These are phyloP conservation scores for Trypanosoma conorhini DNA, from an alignment of 208 protist species.

Conservation along the genomic window DNA sequence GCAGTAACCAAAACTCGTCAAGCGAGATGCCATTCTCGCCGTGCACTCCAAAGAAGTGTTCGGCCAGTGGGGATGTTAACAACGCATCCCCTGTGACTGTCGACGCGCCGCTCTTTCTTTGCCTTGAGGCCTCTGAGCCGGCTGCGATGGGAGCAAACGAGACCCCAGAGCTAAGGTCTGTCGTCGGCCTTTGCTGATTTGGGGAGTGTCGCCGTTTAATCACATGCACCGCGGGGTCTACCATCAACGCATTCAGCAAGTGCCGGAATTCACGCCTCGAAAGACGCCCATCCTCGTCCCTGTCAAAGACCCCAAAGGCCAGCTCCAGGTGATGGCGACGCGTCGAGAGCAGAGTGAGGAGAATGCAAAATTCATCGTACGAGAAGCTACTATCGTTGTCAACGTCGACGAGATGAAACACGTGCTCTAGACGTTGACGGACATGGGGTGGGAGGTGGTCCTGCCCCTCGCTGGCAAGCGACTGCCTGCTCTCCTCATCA, in stretches of 20 bases:
- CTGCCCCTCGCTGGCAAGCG: neutral
- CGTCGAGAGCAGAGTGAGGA: constrained; percentile 69
- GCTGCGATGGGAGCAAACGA: neutral
- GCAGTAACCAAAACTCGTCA: constrained; percentile 49
- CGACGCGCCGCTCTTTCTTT: neutral
- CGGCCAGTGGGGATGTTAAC: constrained; percentile 9
- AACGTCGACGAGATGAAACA: constrained; percentile 57
- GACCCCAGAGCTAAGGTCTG: neutral
- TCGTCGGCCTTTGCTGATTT: neutral
- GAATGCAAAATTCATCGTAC: constrained; percentile 72
- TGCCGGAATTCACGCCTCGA: constrained; percentile 44
- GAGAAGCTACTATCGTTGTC: constrained; percentile 44
- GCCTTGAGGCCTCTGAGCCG: constrained; percentile 3
- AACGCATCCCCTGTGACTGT: neutral
- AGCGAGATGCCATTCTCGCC: constrained; percentile 28
- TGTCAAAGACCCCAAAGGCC: constrained; percentile 66
- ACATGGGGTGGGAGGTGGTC: neutral
- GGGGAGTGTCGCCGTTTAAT: constrained; percentile 10
- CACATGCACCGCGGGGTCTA: constrained; percentile 65
- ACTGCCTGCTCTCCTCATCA: constrained; percentile 13
- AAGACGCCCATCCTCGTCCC: constrained; percentile 45
- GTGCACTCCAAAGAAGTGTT: constrained; percentile 14
- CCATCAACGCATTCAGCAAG: constrained; percentile 71
- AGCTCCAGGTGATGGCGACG: constrained; percentile 32
- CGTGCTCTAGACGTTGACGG: constrained; percentile 10